These are phyloP conservation scores for Hygrophoropsis aurantiaca DNA, from an alignment of 768 basidiomycete species.

Conservation along the genomic window DNA sequence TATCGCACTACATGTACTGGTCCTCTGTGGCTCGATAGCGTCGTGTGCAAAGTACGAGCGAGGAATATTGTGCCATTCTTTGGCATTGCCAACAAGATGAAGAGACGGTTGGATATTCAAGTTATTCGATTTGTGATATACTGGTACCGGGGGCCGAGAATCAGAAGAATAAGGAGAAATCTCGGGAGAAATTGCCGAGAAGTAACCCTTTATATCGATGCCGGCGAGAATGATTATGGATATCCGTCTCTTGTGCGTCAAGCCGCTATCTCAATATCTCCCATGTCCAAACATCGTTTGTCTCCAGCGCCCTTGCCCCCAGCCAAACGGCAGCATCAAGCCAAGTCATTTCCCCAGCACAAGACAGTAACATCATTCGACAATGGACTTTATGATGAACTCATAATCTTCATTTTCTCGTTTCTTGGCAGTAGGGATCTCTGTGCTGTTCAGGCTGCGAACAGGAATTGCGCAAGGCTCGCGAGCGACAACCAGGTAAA, in stretches of 20 bases:
- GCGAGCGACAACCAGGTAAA: conserved; percentile 65
- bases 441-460: conserved; percentile 61
- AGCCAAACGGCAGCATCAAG: conserved; percentile 53
- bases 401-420: conserved; percentile 72
- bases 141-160: no score
- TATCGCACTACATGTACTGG: conserved; percentile 91
- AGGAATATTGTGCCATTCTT: conserved; percentile 51
- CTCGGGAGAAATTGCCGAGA: no score
- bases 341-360: conserved; percentile 7
- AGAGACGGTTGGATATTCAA: no score
- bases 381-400: conserved; percentile 68
- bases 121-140: neutral
- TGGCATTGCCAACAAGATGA: no score
- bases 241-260: neutral
- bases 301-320: conserved; percentile 52
- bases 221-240: neutral
- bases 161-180: no score
- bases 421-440: conserved; percentile 67
- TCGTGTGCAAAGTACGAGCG: conserved; percentile 61
- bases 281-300: conserved; percentile 53
- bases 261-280: neutral
- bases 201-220: no score
- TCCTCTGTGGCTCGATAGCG: conserved; percentile 70
- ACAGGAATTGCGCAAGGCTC: conserved; percentile 65
- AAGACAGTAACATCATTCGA: conserved; percentile 43